Evolutionary conservation across 1,139 yeast species (phyloP), one percentile per base, ranked within the genome.

Genomic region (Zygosaccharomyces sapae): DNA sequence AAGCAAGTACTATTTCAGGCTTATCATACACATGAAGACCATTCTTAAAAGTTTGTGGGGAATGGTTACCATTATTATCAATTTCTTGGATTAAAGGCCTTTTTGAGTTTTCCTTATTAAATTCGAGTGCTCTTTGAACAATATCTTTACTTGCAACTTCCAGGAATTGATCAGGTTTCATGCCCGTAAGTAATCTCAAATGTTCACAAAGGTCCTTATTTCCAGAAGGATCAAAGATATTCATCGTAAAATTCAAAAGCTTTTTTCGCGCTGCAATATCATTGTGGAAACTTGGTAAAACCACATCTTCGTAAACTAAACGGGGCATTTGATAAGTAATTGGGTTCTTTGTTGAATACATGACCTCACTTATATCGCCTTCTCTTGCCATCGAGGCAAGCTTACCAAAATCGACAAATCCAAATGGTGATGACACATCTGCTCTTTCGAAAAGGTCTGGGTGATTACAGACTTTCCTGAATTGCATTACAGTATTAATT

Each of bases 391-490:
- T 45, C 1, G 89, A 81, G 1, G 81, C 77, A 3, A 96, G 85
- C 53, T 80, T 84, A 12, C 95, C 94, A 72, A 85, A 90, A 24
- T 70, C 69, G 5, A 82, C 80, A 61, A 88, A 83, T 20, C 83
- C 73, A 62, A 89, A 84, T 13, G 96, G 87, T 1, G 96, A 86
- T 55, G 76, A 79, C 3, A 92, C 94, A 64, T 94, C 98, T 2
- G 96, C 96, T 64, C 98, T 79, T 71, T 94, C 98, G 68, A 94
- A 94, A 56, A 92, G 76, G 67, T 92, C 97, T 0, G 99, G 99
- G 69, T 92, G 99, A 66, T 92, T 92, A 72, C 99, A 92, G 43
- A 90, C 97, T 67, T 92, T 92, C 70, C 99, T 81, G 71, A 92
- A 92, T 70, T 92, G 98, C 99, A 92, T 92, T 30, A 92, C 98